phyloP scores from a whole-genome alignment of 2,329 filamentous ascomycete genomes.

The Trichophyton rubrum region DNA sequence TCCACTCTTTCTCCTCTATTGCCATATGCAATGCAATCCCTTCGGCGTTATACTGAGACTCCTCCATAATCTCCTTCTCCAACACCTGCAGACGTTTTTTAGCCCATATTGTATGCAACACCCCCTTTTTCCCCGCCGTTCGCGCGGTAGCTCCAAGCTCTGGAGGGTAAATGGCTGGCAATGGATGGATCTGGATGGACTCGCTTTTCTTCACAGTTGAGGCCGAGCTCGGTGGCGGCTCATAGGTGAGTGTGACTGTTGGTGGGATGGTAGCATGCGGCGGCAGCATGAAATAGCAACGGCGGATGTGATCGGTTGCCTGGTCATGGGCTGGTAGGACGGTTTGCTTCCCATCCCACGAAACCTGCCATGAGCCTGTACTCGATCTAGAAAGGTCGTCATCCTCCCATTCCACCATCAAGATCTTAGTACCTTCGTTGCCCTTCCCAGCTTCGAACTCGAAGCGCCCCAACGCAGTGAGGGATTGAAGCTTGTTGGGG shows the following conservation, averaged over 20 bases:
- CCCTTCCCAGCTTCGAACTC: conserved; percentile 69
- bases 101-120: conserved; percentile 83
- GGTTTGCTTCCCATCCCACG: conserved; percentile 69
- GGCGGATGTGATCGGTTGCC: conserved; percentile 41
- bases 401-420: conserved; percentile 87
- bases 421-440: conserved; percentile 75
- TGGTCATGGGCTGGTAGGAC: conserved; percentile 55
- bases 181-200: conserved; percentile 56
- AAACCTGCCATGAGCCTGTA: conserved; percentile 58
- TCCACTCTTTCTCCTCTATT: conserved; percentile 71
- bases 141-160: conserved; percentile 56
- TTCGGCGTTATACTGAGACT: conserved; percentile 62
- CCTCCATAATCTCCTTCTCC: conserved; percentile 61
- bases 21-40: conserved; percentile 77
- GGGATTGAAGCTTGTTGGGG: conserved; percentile 23
- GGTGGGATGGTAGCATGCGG: conserved; percentile 59
- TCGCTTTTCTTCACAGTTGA: conserved; percentile 28
- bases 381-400: conserved; percentile 38
- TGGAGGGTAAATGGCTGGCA: conserved; percentile 76
- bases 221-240: conserved; percentile 33
- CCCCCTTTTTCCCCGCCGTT: conserved; percentile 61
- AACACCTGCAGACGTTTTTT: conserved; percentile 66
- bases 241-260: conserved; percentile 52
- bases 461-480: conserved; percentile 64
- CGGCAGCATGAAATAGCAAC: conserved; percentile 70